Evolutionary conservation across 306 rosid species (phyloP), one percentile per base, ranked within the genome.

Genomic region (Vigna reflexopilosa): DNA sequence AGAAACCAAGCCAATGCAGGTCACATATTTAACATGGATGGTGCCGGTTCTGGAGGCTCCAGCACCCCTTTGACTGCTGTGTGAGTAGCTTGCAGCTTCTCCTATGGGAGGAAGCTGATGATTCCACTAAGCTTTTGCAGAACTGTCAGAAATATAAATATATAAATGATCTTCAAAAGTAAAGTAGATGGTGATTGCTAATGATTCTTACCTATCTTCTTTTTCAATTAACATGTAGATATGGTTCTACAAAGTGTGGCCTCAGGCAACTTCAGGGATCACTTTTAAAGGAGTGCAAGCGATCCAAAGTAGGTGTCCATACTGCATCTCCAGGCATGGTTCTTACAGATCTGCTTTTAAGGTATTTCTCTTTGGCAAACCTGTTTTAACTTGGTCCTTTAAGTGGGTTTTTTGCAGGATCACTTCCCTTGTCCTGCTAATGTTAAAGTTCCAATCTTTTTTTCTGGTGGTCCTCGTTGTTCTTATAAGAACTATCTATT

Each of bases 271-370:
- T 95, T 72, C 98, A 95, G 55, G 91, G 93, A 58, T 92, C 98
- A 55, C 86, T 95, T 57, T 82, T 90, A 48, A 89, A 86, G 84
- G 98, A 95, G 73, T 88, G 96, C 86, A 92, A 87, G 80, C 88
- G 96, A 71, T 87, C 98, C 26, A 91, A 86, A 54, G 93, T 95
- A 16, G 98, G 97, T 66, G 88, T 95, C 11, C 98, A 95, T 81
- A 89, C 98, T 1, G 97, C 97, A 51, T 94, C 98, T 77, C 98
- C 98, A 1, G 98, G 98, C 75, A 92, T 92, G 97, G 98, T 94
- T 85, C 97, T 94, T 56, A 92, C 98, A 22, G 97, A 94, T 70
- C 81, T 94, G 62, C 98, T 94, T 57, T 80, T 94, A 54, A 92
- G 98, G 98, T 94, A 82, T 58, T 17, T 69, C 50, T 24, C 28